phyloP scores from a whole-genome alignment of 169 alveolate species.

The Plasmodium blacklocki region DNA sequence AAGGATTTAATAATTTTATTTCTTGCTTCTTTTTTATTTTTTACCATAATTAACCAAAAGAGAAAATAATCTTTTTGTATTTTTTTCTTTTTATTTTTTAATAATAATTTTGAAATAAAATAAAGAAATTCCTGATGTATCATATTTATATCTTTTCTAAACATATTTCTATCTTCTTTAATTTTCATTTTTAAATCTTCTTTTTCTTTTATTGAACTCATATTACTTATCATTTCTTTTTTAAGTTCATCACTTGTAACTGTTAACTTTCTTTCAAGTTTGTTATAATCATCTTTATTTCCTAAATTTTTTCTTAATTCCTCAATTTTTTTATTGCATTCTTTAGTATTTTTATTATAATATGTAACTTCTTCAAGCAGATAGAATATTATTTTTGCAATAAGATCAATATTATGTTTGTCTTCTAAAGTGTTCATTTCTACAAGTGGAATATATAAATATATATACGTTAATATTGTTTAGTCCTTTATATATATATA shows the following conservation, averaged over 20 bases:
- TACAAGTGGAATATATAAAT: constrained; percentile 21
- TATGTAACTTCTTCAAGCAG: constrained; percentile 50
- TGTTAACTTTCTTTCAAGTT: constrained; percentile 63
- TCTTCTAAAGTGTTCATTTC: constrained; percentile 42
- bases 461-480: background rate
- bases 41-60: constrained; percentile 37
- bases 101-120: constrained; percentile 36
- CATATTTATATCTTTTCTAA: constrained; percentile 44
- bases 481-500: too few relatives aligned
- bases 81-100: constrained; percentile 34
- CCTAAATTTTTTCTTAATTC: constrained; percentile 56
- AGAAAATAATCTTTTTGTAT: constrained; percentile 22
- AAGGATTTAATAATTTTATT: constrained; percentile 15
- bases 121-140: constrained; percentile 29
- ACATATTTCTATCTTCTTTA: constrained; percentile 67
- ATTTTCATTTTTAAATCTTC: constrained; percentile 63
- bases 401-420: constrained; percentile 47
- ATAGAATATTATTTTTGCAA: constrained; percentile 25
- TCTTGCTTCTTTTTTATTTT: constrained; percentile 36
- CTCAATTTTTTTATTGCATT: constrained; percentile 62
- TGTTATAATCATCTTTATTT: constrained; percentile 41
- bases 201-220: constrained; percentile 59
- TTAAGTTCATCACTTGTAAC: constrained; percentile 63
- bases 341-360: constrained; percentile 47
- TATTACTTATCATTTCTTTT: constrained; percentile 63